A percentile compares a stretch with the other conserved stretches of the same genome.
Evolutionary conservation across 208 protist species (phyloP).

Genomic region (Balamuthia mandrillaris): DNA sequence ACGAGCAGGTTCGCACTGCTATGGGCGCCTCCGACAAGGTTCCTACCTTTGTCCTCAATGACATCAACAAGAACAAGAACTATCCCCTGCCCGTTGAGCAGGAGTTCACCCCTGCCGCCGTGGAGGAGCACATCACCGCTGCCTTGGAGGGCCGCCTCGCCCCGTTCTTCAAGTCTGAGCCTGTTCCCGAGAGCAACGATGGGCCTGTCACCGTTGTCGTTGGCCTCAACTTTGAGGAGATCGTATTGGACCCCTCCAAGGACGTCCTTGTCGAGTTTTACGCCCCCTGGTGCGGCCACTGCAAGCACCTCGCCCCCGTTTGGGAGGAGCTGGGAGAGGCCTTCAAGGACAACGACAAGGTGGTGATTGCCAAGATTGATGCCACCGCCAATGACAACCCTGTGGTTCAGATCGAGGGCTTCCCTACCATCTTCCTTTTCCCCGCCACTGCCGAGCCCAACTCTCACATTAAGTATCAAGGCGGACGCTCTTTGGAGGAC

Average conservation of each 20-base stretch:
- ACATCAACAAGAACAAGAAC: slow-evolving; percentile 10
- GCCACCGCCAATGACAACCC: slow-evolving; percentile 61
- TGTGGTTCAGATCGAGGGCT: slow-evolving; percentile 50
- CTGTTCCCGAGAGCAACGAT: slow-evolving; percentile 43
- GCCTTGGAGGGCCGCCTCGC: slow-evolving; percentile 6
- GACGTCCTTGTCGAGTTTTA: slow-evolving; percentile 87
- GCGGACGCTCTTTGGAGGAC: slow-evolving; percentile 38
- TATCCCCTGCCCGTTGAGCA: not conserved
- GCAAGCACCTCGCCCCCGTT: slow-evolving; percentile 64
- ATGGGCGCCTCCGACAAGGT: not conserved
- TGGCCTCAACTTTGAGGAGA: slow-evolving; percentile 45
- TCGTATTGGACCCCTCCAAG: slow-evolving; percentile 56
- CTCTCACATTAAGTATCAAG: slow-evolving; percentile 36
- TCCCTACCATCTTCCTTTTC: slow-evolving; percentile 68
- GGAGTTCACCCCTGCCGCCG: not conserved
- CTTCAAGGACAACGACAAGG: slow-evolving; percentile 47
- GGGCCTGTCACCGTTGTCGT: slow-evolving; percentile 55
- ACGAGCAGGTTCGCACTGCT: not conserved
- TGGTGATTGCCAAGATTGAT: slow-evolving; percentile 71
- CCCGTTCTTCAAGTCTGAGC: slow-evolving; percentile 47
- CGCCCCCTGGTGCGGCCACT: slow-evolving; percentile 92
- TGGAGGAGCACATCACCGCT: not conserved
- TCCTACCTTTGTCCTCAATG: not conserved
- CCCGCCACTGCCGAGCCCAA: slow-evolving; percentile 24
- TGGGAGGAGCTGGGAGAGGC: slow-evolving; percentile 62